A percentile compares a stretch with the other conserved stretches of the same genome.
These are phyloP conservation scores for Tricholoma furcatifolium DNA, from an alignment of 768 basidiomycete species.

Conservation along the genomic window DNA sequence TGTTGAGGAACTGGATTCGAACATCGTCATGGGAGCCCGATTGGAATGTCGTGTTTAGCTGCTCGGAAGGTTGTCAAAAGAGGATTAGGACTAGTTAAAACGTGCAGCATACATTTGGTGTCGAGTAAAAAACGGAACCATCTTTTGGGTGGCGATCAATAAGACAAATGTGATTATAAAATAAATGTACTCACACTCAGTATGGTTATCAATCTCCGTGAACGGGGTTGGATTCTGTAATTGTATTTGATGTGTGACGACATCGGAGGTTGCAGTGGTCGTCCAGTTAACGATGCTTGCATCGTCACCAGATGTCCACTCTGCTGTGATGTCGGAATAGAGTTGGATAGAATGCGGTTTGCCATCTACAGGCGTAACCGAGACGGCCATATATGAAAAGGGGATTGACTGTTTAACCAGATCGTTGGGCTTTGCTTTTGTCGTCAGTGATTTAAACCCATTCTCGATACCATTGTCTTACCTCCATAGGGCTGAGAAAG, in stretches of 20 bases:
- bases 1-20: conserved; percentile 57
- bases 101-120: conserved; percentile 38
- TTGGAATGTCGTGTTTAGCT: conserved; percentile 54
- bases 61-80: background rate
- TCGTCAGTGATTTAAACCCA: background rate
- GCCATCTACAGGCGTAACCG: conserved; percentile 47
- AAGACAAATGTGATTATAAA: background rate
- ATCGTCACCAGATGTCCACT: conserved; percentile 30
- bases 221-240: conserved; percentile 7
- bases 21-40: conserved; percentile 52
- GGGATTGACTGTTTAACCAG: conserved; percentile 62
- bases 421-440: conserved; percentile 45
- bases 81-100: background rate
- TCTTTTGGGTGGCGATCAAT: conserved; percentile 39
- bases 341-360: conserved; percentile 47
- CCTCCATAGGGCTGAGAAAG: conserved; percentile 70
- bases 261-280: conserved; percentile 26
- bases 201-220: conserved; percentile 42
- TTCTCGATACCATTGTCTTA: conserved; percentile 18
- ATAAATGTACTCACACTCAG: conserved; percentile 38
- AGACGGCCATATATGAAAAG: conserved; percentile 55
- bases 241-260: conserved; percentile 13
- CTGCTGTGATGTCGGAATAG: conserved; percentile 57
- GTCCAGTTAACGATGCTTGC: conserved; percentile 47
- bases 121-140: conserved; percentile 65